Evolutionary conservation across 345 rosid genomes (phyloP), one percentile per base, ranked within the genome.

Genomic region (Laguncularia racemosa): DNA sequence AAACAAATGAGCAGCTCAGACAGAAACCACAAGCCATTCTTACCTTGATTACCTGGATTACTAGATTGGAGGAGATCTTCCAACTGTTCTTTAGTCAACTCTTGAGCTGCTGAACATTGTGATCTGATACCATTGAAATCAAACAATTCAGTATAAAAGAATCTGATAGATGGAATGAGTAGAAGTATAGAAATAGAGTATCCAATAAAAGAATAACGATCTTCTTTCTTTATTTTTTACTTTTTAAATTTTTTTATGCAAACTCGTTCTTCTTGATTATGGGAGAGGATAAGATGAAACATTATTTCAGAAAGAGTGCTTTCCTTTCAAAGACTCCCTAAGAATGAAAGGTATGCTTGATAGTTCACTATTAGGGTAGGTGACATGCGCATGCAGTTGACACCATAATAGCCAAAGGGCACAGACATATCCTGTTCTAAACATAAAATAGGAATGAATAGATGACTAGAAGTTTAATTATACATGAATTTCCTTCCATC

Each of bases 41-140:
- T 28, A 20, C n/a, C 12, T 20, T 14, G 38, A 58, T 49, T 78
- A 83, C 85, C 93, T 79, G 70, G 44, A 71, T 60, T 72, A 72
- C 62, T 53, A 44, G 76, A 56, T 14, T 79, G 71, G 13, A 79
- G 58, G 55, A 86, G 71, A 73, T 78, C 84, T 74, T 82, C 83
- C 52, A 87, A 76, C 71, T 78, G 72, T 63, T 81, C 79, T 60
- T 74, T 52, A 58, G 73, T 67, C 73, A 76, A 55, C 67, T 82
- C 81, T 78, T 82, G 75, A 67, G 81, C 70, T 17, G 74, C 83
- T 44, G 80, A 72, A 69, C 84, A 87, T 13, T 63, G 55, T 50
- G 92, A 78, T 77, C 95, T 84, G 79, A 59, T 49, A 64, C 58
- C 52, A 69, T 51, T 48, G 44, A 55, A 21, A 17, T 64, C 26